Percentiles rank a stretch among this genome's conserved stretches.
These are phyloP conservation scores for Gaillardinia entomophila DNA, from an alignment of 805 yeast genomes.

Conservation along the genomic window DNA sequence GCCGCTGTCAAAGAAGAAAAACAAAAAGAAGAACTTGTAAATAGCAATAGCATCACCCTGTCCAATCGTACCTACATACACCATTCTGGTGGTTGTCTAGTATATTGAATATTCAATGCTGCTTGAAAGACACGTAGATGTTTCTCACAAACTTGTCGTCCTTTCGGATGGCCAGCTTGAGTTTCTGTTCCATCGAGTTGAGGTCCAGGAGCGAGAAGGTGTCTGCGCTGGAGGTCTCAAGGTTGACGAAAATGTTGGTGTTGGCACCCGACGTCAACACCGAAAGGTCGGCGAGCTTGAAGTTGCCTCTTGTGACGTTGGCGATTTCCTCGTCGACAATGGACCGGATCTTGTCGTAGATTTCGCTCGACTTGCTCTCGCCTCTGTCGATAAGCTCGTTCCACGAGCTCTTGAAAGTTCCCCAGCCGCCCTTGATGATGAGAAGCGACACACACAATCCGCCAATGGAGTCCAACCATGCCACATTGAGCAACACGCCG, in stretches of 20 bases:
- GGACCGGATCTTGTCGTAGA: constrained; percentile 38
- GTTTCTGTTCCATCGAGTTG: constrained; percentile 22
- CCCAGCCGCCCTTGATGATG: constrained; percentile 79
- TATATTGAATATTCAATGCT: neutral
- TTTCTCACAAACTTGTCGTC: constrained; percentile 40
- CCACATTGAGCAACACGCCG: constrained; percentile 70
- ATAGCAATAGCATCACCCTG: no score
- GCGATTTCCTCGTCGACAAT: constrained; percentile 30
- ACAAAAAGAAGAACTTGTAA: constrained; percentile 6
- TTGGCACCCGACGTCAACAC: constrained; percentile 58
- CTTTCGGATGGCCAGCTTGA: constrained; percentile 27
- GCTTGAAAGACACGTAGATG: constrained; percentile 33
- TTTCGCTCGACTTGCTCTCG: constrained; percentile 43
- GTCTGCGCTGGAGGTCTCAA: constrained; percentile 20
- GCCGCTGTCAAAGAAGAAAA: constrained; percentile 15
- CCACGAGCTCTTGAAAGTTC: constrained; percentile 63
- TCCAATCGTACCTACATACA: no score
- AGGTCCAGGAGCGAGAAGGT: constrained; percentile 23
- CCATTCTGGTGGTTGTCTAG: neutral
- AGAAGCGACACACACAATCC: constrained; percentile 80
- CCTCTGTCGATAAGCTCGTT: constrained; percentile 78
- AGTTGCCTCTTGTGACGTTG: constrained; percentile 20
- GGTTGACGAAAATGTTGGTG: constrained; percentile 31
- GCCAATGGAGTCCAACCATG: constrained; percentile 89
- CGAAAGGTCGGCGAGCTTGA: constrained; percentile 35